phyloP scores from a whole-genome alignment of 768 basidiomycete genomes.

The Naganishia friedmannii region DNA sequence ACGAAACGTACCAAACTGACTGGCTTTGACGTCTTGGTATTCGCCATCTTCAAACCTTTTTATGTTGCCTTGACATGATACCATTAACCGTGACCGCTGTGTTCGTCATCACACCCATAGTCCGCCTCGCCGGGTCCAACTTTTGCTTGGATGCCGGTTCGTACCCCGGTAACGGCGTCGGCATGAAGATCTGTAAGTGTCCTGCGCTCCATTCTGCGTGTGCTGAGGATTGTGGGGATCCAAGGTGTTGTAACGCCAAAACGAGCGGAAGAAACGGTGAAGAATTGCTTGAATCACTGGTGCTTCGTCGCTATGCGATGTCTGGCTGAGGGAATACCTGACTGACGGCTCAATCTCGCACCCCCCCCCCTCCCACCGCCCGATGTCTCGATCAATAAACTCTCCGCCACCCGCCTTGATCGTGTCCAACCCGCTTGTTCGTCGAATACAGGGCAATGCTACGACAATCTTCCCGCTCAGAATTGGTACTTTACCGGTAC shows the following conservation, averaged over 20 bases:
- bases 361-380: too few relatives aligned
- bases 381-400: not conserved
- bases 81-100: not conserved
- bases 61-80: too few relatives aligned
- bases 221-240: too few relatives aligned
- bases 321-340: too few relatives aligned
- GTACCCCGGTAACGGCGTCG: conserved; percentile 35
- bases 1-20: not conserved
- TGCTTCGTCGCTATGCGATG: too few relatives aligned
- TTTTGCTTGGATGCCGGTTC: conserved; percentile 41
- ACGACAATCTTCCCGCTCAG: conserved; percentile 28
- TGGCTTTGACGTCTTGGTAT: too few relatives aligned
- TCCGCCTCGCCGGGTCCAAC: conserved; percentile 32
- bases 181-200: conserved; percentile 34
- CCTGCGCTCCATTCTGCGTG: too few relatives aligned
- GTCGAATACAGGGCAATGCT: conserved; percentile 23
- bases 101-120: conserved; percentile 31
- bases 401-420: not conserved
- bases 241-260: too few relatives aligned
- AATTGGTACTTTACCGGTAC: conserved; percentile 31
- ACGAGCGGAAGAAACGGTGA: too few relatives aligned
- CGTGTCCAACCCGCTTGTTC: not conserved
- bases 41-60: too few relatives aligned
- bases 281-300: too few relatives aligned
- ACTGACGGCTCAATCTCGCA: too few relatives aligned